Evolutionary conservation across 768 basidiomycete genomes (phyloP).

Genomic region (Bullera alba): DNA sequence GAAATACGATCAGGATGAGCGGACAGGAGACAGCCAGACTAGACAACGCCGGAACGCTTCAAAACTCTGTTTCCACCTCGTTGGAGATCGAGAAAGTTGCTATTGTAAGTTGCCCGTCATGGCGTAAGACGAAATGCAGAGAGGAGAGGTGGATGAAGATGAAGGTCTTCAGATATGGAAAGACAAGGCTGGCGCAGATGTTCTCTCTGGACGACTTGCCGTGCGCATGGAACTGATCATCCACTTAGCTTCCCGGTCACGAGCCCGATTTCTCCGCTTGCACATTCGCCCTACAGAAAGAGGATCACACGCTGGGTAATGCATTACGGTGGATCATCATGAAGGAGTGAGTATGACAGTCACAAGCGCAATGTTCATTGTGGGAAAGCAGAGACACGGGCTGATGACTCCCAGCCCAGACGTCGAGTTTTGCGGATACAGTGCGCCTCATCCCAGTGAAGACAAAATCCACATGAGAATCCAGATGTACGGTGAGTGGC

Average conservation of each 20-base stretch:
- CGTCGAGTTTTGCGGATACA: constrained; percentile 97
- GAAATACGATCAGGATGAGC: not conserved
- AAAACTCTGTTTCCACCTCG: constrained; percentile 24
- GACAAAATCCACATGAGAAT: constrained; percentile 93
- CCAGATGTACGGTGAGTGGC: constrained; percentile 90
- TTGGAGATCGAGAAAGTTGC: constrained; percentile 37
- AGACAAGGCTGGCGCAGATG: too few relatives aligned
- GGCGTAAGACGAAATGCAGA: too few relatives aligned
- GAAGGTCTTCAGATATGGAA: not conserved
- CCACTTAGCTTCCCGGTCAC: constrained; percentile 69
- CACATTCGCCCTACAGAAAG: constrained; percentile 85
- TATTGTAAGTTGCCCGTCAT: constrained; percentile 32
- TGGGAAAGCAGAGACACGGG: not conserved
- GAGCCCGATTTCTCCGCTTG: constrained; percentile 74
- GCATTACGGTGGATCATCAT: constrained; percentile 95
- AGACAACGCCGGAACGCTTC: constrained; percentile 33
- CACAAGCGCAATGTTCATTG: not conserved
- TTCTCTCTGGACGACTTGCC: not conserved
- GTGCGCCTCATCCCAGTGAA: constrained; percentile 93
- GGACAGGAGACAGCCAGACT: constrained; percentile 5
- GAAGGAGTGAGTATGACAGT: constrained; percentile 70
- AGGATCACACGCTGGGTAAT: constrained; percentile 94
- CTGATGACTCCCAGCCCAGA: constrained; percentile 59
- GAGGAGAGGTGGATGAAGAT: too few relatives aligned
- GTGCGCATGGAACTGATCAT: not conserved